Evolutionary conservation across 768 basidiomycete species (phyloP), one percentile per base, ranked within the genome.

Genomic region (Terana coerulea): DNA sequence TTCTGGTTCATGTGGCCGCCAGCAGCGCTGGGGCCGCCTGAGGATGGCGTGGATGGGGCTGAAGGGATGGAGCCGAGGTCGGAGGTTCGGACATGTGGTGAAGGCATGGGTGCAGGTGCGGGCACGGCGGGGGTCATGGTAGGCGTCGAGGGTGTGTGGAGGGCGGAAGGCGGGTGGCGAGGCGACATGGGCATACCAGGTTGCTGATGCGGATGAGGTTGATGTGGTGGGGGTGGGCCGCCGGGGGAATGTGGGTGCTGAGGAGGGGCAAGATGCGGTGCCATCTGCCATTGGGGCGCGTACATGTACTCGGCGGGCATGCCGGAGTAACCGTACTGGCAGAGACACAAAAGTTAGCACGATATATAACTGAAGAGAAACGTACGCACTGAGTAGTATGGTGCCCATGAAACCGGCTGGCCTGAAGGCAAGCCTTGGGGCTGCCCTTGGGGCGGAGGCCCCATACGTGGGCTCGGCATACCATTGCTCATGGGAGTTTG

Each of bases 391-490:
- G n/a, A n/a, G 64, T 83, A 86, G 69, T 84, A 86, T 50, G 79
- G 76, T 79, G 40, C 64, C 67, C 44, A 64, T 67, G 35, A 72
- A 37, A 71, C 67, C 21, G 57, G 59, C 36, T 70, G 66, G 29
- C 66, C 68, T 37, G 77, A 69, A 25, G 79, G 76, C 68, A 84
- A 73, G 19, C 71, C 76, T 12, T 77, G 63, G 22, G 78, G 75
- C 53, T 78, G 82, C 14, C 70, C 73, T 53, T 74, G 74, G 54
- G 80, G 79, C 28, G 80, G 77, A 25, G 81, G 76, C 22, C 73
- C 78, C 64, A 88, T 69, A 56, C 87, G 78, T 28, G 88, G 88
- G 65, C 86, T 88, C 31, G 80, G 69, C 67, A 86, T 63, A n/a
- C 72, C 78, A 4, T 79, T 61, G 34, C 82, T 72, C 51, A 77